Percentiles rank a stretch among this genome's conserved stretches.
phyloP scores from a whole-genome alignment of 2,329 filamentous ascomycete genomes.

The Fusarium cicatricum region DNA sequence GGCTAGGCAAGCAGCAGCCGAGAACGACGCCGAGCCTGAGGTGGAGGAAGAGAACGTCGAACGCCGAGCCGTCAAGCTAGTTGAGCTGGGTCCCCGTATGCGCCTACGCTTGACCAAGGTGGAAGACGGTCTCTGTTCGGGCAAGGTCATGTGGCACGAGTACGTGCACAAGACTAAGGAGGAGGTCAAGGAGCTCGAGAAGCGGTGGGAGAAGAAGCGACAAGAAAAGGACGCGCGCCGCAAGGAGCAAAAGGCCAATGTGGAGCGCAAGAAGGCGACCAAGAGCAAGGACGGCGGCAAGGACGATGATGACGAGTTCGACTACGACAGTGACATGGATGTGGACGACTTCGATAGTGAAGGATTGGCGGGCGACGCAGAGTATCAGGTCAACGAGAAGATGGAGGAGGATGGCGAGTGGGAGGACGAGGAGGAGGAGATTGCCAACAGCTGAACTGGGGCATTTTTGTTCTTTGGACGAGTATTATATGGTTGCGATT shows the following conservation, averaged over 20 bases:
- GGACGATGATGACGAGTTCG: conserved; percentile 52
- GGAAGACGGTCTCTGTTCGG: conserved; percentile 89
- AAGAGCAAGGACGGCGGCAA: conserved; percentile 54
- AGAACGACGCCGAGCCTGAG: conserved; percentile 53
- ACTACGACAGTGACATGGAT: conserved; percentile 56
- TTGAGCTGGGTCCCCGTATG: conserved; percentile 92
- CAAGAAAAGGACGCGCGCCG: conserved; percentile 84
- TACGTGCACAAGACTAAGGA: conserved; percentile 84
- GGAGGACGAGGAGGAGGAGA: conserved; percentile 60
- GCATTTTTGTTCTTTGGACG: conserved; percentile 5
- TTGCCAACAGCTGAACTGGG: conserved; percentile 40
- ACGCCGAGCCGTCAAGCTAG: conserved; percentile 87
- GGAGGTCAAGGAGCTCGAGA: conserved; percentile 81
- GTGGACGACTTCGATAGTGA: conserved; percentile 62
- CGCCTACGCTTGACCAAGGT: conserved; percentile 91
- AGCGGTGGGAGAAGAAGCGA: conserved; percentile 79
- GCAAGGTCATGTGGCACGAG: conserved; percentile 97
- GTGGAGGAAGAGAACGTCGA: conserved; percentile 70
- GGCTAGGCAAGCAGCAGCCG: conserved; percentile 52
- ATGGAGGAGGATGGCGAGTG: conserved; percentile 61
- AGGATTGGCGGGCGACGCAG: conserved; percentile 59
- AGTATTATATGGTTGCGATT: conserved; percentile 27
- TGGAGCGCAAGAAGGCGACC: conserved; percentile 78
- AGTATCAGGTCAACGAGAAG: conserved; percentile 57
- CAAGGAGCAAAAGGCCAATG: conserved; percentile 86